Evolutionary conservation across 192 early-diverging fungal genomes (phyloP), one percentile per base, ranked within the genome.

Genomic region (Jimgerdemannia lactiflua): DNA sequence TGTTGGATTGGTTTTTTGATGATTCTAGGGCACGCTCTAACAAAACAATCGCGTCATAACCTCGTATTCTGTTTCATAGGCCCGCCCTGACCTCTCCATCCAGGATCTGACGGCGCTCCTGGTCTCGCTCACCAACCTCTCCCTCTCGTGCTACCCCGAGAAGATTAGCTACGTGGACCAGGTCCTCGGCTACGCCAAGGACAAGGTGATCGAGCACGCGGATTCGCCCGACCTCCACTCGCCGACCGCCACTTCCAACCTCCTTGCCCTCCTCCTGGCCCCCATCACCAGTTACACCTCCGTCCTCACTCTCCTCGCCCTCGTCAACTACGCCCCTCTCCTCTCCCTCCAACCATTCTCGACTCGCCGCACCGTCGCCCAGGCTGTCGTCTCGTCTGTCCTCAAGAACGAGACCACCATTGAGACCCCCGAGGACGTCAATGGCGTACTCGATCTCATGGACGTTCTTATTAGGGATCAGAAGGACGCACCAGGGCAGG

Each of bases 41-140:
- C n/a, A n/a, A n/a, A n/a, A n/a, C n/a, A n/a, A n/a, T n/a, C n/a
- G n/a, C n/a, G n/a, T n/a, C n/a, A n/a, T n/a, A n/a, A n/a, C n/a
- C n/a, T n/a, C n/a, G n/a, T n/a, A n/a, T n/a, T n/a, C n/a, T 19
- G 72, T 42, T 40, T 71, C 70, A 10, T 78, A 95, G 89, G 91
- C 91, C 44, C 91, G 97, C 29, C 95, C 95, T 3, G 97, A 99
- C 79, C 90, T 99, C 7, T 89, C 92, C 4, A 91, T 98, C 43
- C 92, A 95, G 75, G 97, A 99, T 74, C 88, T 96, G n/a, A 93
- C 94, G 44, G 94, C 95, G 0, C 86, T 99, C 65, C 83, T 97
- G 59, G 93, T 92, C 9, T 94, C 96, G 4, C 86, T 99, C 76
- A 88, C 92, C 67, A 95, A 96, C 64, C 81, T 99, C 63, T 96